phyloP scores from a whole-genome alignment of 371 early-diverging fungal species.

The Basidiobolus meristosporus region DNA sequence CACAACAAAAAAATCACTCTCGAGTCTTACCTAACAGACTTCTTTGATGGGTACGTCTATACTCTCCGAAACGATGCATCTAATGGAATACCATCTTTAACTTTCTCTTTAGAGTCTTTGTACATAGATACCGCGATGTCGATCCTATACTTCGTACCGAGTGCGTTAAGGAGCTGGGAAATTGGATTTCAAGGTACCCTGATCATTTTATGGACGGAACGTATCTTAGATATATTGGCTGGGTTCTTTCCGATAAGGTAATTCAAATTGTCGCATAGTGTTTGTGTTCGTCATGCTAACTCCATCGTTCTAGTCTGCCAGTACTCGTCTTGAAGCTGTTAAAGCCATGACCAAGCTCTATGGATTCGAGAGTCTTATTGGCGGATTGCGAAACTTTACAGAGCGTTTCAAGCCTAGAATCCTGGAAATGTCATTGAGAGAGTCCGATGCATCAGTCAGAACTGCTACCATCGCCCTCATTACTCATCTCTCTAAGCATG shows the following conservation, averaged over 20 bases:
- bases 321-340: conserved; percentile 41
- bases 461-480: conserved; percentile 44
- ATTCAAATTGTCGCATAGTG: too few species aligned
- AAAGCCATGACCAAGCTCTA: conserved; percentile 28
- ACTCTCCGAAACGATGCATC: too few species aligned
- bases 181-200: conserved; percentile 53
- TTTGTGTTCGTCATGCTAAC: too few species aligned
- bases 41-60: conserved; percentile 32
- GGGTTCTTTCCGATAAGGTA: conserved; percentile 69
- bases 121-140: conserved; percentile 76
- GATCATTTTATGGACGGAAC: conserved; percentile 42
- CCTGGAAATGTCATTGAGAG: conserved; percentile 65
- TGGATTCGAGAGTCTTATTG: conserved; percentile 18
- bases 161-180: conserved; percentile 55
- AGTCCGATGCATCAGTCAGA: conserved; percentile 44
- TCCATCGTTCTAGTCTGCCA: conserved; percentile 20
- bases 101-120: conserved; percentile 45
- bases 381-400: conserved; percentile 42
- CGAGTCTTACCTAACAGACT: conserved; percentile 22
- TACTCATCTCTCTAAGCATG: conserved; percentile 10
- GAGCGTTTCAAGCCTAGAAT: conserved; percentile 53
- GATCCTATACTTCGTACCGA: conserved; percentile 70
- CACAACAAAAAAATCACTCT: conserved; percentile 13
- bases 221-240: conserved; percentile 68
- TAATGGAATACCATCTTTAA: too few species aligned